Evolutionary conservation across 495 filamentous ascomycete species (phyloP).

Genomic region (Penicillium nucicola): DNA sequence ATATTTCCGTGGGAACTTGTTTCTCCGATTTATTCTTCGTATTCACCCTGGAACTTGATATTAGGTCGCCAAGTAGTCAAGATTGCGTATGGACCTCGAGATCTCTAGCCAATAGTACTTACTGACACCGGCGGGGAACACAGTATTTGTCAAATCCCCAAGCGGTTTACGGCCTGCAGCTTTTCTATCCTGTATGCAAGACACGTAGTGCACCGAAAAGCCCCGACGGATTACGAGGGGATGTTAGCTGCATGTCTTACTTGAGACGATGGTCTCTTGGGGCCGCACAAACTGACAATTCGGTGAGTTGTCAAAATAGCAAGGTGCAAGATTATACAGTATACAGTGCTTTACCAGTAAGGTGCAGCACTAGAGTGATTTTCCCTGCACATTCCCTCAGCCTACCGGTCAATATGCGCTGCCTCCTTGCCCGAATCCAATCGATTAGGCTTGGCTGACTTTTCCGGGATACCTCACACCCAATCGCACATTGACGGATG

Average conservation of each 20-base stretch:
- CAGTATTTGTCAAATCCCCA: slow-evolving; percentile 10
- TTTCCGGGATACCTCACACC: neutral
- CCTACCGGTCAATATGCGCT: neutral
- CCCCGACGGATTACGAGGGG: neutral
- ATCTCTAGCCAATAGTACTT: neutral
- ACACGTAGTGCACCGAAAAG: slow-evolving; percentile 6
- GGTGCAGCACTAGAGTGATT: neutral
- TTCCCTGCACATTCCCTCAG: neutral
- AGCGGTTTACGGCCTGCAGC: slow-evolving; percentile 4
- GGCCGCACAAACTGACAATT: neutral
- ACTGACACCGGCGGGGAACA: slow-evolving; percentile 1
- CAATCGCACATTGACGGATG: no score
- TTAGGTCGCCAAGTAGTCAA: neutral
- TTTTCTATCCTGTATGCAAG: neutral
- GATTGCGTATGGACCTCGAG: neutral
- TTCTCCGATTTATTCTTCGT: neutral
- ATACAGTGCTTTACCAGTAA: neutral
- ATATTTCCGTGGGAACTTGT: neutral
- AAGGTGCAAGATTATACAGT: neutral
- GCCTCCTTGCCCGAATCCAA: neutral
- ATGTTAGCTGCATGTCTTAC: neutral
- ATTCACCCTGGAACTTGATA: neutral
- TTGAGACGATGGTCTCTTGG: neutral
- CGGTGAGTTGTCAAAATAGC: slow-evolving; percentile 1
- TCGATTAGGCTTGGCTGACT: neutral